These are phyloP conservation scores for Pseudonectria foliicola DNA, from an alignment of 2,329 filamentous ascomycete species.

Conservation along the genomic window DNA sequence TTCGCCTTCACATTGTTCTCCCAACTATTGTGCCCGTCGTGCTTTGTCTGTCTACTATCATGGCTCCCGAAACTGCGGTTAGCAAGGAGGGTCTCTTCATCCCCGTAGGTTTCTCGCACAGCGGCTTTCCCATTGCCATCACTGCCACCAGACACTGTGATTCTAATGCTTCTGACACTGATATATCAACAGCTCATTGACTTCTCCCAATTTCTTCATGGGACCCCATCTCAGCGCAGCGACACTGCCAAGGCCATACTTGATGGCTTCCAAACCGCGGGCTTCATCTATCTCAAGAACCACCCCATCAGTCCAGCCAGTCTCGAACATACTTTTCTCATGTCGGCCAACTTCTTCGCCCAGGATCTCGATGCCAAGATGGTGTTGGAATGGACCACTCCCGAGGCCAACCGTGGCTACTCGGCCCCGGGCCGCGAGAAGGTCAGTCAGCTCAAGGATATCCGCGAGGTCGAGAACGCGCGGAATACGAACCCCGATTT, in stretches of 20 bases:
- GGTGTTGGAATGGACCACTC: constrained; percentile 61
- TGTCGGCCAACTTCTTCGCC: constrained; percentile 64
- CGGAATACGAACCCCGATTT: constrained; percentile 54
- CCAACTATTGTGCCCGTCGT: no score
- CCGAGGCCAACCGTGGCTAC: constrained; percentile 68
- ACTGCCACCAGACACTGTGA: background rate
- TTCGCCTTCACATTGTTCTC: background rate
- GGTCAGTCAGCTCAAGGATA: constrained; percentile 50
- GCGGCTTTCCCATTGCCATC: background rate
- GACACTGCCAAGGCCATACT: constrained; percentile 66
- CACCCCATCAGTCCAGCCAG: constrained; percentile 59
- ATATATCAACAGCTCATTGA: constrained; percentile 33
- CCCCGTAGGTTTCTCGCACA: constrained; percentile 34
- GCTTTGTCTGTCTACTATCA: no score
- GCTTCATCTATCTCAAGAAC: constrained; percentile 84
- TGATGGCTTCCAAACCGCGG: constrained; percentile 73
- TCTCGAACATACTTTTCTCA: constrained; percentile 55
- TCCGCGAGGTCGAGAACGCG: constrained; percentile 48
- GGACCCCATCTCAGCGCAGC: constrained; percentile 51
- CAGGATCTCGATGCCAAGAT: constrained; percentile 58
- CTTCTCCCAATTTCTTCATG: constrained; percentile 65
- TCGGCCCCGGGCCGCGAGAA: constrained; percentile 65
- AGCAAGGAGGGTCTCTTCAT: constrained; percentile 47
- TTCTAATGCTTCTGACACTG: background rate
- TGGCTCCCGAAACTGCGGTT: constrained; percentile 36